Conservation (phyloP, 1,284 basidiomycete species). For the Tylopilus sp. region DNA sequence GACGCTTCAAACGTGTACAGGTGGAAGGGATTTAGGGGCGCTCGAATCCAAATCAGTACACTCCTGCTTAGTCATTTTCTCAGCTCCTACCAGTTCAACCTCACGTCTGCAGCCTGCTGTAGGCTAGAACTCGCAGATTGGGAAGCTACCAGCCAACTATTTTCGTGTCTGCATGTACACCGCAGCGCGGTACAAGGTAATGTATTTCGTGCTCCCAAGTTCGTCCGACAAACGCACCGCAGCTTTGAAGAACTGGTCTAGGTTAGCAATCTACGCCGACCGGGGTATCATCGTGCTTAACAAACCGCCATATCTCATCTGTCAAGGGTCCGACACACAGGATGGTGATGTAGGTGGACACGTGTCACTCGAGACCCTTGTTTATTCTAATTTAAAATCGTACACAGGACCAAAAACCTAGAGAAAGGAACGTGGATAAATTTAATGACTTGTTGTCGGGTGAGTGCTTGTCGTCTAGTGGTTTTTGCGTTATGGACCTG, state of each 20-base stretch:
- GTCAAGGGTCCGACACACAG: slow-evolving; percentile 41
- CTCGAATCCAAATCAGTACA: not conserved
- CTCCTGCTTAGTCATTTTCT: slow-evolving; percentile 7
- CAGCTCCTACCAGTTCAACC: no score
- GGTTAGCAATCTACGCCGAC: slow-evolving; percentile 48
- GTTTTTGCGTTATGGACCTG: not conserved
- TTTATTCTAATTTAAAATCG: slow-evolving; percentile 1
- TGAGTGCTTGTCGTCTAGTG: slow-evolving; percentile 4
- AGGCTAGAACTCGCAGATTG: not conserved
- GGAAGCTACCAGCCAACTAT: not conserved
- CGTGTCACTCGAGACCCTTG: slow-evolving; percentile 4
- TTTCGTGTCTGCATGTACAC: slow-evolving; percentile 17
- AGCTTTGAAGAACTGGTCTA: slow-evolving; percentile 32
- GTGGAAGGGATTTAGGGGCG: not conserved
- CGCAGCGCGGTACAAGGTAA: slow-evolving; percentile 23
- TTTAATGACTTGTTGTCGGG: slow-evolving; percentile 32
- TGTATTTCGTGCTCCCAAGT: not conserved
- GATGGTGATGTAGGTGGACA: slow-evolving; percentile 18
- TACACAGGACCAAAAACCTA: slow-evolving; percentile 19
- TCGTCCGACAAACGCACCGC: not conserved
- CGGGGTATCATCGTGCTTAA: slow-evolving; percentile 53
- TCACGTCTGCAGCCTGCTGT: no score
- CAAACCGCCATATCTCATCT: slow-evolving; percentile 58
- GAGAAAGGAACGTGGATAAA: slow-evolving; percentile 29
- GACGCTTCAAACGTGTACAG: no score